A percentile compares a stretch with the other conserved stretches of the same genome.
phyloP scores from a whole-genome alignment of 495 filamentous ascomycete species.

The Penicillium malachiteum region DNA sequence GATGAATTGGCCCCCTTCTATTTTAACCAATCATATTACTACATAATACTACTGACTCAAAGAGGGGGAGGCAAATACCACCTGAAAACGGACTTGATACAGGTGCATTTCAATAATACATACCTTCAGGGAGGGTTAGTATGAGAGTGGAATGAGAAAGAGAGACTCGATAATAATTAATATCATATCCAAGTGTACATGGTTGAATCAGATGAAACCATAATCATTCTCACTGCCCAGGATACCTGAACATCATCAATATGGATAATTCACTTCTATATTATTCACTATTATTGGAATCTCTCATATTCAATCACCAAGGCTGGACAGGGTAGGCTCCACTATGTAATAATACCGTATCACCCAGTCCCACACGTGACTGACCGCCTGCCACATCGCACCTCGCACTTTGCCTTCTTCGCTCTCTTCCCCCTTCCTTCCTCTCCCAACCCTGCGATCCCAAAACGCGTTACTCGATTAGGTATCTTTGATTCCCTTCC shows the following conservation, averaged over 20 bases:
- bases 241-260: no score
- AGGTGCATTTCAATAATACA: not conserved
- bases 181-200: not conserved
- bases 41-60: not conserved
- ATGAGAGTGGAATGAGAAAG: not conserved
- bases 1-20: conserved; percentile 7
- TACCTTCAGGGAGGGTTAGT: no score
- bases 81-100: not conserved
- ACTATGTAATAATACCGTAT: not conserved
- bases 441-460: conserved; percentile 44
- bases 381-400: conserved; percentile 42
- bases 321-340: no score
- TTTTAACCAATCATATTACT: not conserved
- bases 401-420: conserved; percentile 44
- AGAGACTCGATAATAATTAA: not conserved
- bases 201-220: not conserved
- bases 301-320: no score
- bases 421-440: conserved; percentile 38
- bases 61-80: conserved; percentile 8
- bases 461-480: conserved; percentile 56
- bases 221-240: no score
- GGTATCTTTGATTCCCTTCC: conserved; percentile 48
- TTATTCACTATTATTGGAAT: no score
- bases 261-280: no score
- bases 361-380: conserved; percentile 25